Evolutionary conservation across 1,139 yeast genomes (phyloP), one percentile per base, ranked within the genome.

Genomic region (Pichia sp.): DNA sequence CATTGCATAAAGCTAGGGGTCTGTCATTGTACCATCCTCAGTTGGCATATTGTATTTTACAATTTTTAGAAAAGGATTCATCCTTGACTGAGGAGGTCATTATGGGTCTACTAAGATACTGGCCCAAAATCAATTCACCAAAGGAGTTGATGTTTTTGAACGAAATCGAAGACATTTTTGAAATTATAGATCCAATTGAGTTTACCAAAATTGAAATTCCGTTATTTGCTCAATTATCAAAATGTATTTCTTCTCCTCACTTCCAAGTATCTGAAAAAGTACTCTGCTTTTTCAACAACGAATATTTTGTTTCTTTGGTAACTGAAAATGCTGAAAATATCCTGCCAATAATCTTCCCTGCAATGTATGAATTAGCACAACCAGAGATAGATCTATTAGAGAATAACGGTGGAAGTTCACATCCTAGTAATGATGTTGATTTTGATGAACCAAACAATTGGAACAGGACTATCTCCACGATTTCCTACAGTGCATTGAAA

Each of bases 181-280:
- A 92, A 66, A 95, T 88, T 27, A 86, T 92, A 75, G 97, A 92
- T 64, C 96, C 97, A 11, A 73, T 77, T 48, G 97, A 94, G 66
- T 92, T 92, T 61, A 77, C 82, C 53, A 87, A 88, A 67, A 86
- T 92, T 51, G 95, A 90, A 65, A 86, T 90, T 6, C 98, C 97
- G 2, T 69, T 92, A 46, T 90, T 90, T 66, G 95, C 94, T 35
- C 98, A 94, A 66, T 73, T 92, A 53, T 85, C 96, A 46, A 88
- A 86, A 66, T 90, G 97, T 68, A 90, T 94, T 41, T 78, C 95
- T 29, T 85, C 95, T 3, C 88, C 96, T 29, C 98, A 92, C 68
- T 94, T 92, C 71, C 98, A 94, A 70, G 97, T 92, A 29, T 85
- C 95, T 52, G 99, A 92, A 65, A 88, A 95, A 56, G 96, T 94